phyloP scores from a whole-genome alignment of 805 yeast genomes.

The Metschnikowia anglica region DNA sequence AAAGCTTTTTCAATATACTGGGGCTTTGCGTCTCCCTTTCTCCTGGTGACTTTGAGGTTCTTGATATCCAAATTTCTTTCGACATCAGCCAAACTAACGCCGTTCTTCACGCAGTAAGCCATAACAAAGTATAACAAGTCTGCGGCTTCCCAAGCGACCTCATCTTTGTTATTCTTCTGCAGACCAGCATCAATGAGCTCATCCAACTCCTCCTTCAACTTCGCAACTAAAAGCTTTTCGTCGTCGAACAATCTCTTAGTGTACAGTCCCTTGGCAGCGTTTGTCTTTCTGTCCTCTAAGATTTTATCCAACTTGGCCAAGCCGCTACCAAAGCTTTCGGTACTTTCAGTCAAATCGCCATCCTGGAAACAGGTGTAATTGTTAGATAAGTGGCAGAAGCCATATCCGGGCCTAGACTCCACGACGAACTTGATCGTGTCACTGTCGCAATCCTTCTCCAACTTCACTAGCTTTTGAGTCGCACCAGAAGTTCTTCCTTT shows the following conservation, averaged over 20 bases:
- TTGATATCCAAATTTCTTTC: conserved; percentile 83
- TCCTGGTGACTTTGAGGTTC: conserved; percentile 81
- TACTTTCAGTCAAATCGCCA: conserved; percentile 30
- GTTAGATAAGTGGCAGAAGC: conserved; percentile 88
- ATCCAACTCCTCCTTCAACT: conserved; percentile 94
- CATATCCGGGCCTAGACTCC: conserved; percentile 71
- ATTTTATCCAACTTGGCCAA: conserved; percentile 65
- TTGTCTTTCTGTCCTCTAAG: conserved; percentile 55
- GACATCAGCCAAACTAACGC: conserved; percentile 76
- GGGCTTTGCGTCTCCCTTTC: conserved; percentile 95
- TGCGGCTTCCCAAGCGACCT: conserved; percentile 96
- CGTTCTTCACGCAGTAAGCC: conserved; percentile 60
- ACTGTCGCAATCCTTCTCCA: conserved; percentile 86
- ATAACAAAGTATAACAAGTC: conserved; percentile 67
- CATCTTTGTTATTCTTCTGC: conserved; percentile 30
- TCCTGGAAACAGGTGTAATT: conserved; percentile 69
- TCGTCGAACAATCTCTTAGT: conserved; percentile 86
- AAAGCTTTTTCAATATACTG: conserved; percentile 45
- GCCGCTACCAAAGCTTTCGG: conserved; percentile 59
- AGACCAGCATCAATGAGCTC: conserved; percentile 82
- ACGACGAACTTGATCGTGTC: conserved; percentile 89
- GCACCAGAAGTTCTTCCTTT: conserved; percentile 98
- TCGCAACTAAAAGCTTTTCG: conserved; percentile 70
- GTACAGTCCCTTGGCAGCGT: conserved; percentile 93
- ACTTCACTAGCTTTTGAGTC: conserved; percentile 67